Percentiles rank a stretch among this genome's conserved stretches.
These are phyloP conservation scores for Termitomyces bulborhizus DNA, from an alignment of 768 basidiomycete genomes.

Conservation along the genomic window DNA sequence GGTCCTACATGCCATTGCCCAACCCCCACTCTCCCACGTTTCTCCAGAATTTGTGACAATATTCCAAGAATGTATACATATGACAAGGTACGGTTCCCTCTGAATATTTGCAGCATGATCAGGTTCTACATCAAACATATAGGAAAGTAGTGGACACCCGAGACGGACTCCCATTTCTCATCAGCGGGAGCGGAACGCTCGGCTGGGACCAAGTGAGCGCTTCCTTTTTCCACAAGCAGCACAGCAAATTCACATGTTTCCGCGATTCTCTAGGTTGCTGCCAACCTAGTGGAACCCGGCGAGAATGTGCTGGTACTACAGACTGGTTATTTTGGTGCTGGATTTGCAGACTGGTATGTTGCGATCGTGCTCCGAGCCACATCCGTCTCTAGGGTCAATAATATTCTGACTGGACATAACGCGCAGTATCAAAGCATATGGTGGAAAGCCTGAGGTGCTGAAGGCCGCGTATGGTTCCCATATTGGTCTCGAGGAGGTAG, in stretches of 20 bases:
- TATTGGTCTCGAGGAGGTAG: slow-evolving; percentile 48
- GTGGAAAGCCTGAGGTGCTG: slow-evolving; percentile 72
- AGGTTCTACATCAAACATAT: background rate
- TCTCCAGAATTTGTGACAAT: slow-evolving; percentile 76
- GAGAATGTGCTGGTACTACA: slow-evolving; percentile 74
- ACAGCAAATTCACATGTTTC: background rate
- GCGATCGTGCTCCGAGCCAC: background rate
- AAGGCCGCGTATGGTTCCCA: slow-evolving; percentile 63
- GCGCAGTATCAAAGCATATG: slow-evolving; percentile 44
- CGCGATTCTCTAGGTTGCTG: slow-evolving; percentile 48
- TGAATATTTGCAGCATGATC: background rate
- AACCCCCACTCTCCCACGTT: slow-evolving; percentile 74
- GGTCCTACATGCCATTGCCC: slow-evolving; percentile 81
- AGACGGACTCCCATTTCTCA: slow-evolving; percentile 71
- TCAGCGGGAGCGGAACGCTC: slow-evolving; percentile 83
- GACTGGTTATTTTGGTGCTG: slow-evolving; percentile 88
- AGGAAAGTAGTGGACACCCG: slow-evolving; percentile 67
- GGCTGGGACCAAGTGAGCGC: slow-evolving; percentile 77
- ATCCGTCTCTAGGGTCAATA: slow-evolving; percentile 43
- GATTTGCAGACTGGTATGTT: slow-evolving; percentile 71
- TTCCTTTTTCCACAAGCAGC: background rate
- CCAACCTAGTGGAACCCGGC: slow-evolving; percentile 72
- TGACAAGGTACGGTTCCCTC: slow-evolving; percentile 47
- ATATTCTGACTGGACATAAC: background rate
- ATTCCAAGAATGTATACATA: slow-evolving; percentile 72